phyloP scores from a whole-genome alignment of 1,284 basidiomycete species.

The Pulchroboletus neoregius region DNA sequence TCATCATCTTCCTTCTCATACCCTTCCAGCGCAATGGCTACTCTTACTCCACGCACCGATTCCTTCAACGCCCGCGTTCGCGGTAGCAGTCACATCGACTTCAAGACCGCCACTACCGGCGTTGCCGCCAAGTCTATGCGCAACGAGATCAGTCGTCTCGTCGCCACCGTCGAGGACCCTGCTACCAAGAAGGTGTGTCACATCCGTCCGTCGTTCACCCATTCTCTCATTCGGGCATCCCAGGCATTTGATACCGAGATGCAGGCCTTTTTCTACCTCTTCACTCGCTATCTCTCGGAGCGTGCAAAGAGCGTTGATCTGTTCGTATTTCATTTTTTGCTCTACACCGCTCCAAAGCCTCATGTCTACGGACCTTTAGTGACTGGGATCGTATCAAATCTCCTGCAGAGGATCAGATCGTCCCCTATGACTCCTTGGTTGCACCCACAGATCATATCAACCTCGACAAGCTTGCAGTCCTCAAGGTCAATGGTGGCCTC shows the following conservation, averaged over 20 bases:
- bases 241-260: conserved; percentile 97
- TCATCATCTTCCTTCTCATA: conserved; percentile 11
- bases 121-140: conserved; percentile 98
- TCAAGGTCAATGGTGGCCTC: conserved; percentile 99
- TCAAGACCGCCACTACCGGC: conserved; percentile 98
- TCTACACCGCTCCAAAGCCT: conserved; percentile 6
- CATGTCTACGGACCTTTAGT: conserved; percentile 43
- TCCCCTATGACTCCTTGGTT: conserved; percentile 79
- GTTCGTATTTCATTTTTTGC: conserved; percentile 50
- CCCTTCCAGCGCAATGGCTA: conserved; percentile 44
- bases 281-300: conserved; percentile 96
- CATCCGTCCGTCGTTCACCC: neutral
- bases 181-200: conserved; percentile 74
- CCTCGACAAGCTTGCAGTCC: conserved; percentile 93
- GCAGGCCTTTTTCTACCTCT: conserved; percentile 98
- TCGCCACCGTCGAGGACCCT: conserved; percentile 77
- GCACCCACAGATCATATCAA: conserved; percentile 61
- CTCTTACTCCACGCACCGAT: conserved; percentile 57
- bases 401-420: conserved; percentile 89
- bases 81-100: conserved; percentile 75
- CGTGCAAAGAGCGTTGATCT: conserved; percentile 93
- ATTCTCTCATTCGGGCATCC: conserved; percentile 13
- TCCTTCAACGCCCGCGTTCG: conserved; percentile 63
- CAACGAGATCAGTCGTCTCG: conserved; percentile 95
- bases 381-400: conserved; percentile 98